Base-by-base conservation (phyloP, 441 rosid species). In the Viola pubescens region DNA sequence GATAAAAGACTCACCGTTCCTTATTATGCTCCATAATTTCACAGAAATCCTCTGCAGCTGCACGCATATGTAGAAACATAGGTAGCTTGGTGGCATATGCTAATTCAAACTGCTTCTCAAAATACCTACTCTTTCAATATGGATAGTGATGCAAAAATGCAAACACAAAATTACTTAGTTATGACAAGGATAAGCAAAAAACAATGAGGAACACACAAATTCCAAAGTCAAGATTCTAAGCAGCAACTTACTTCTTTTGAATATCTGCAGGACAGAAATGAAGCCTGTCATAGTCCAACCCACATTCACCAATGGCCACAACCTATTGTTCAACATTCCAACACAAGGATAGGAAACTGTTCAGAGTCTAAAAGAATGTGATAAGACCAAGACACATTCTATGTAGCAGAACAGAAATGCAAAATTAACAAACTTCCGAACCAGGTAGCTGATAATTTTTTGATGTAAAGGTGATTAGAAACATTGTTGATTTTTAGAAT, bases 21-120 rank as follows among this genome's bases (percentile, higher is more conserved):
- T 78, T 80, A 75, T 88, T 87, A 62, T 65, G 78, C 66, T 87
- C 87, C 63, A 89, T 57, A 54, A 86, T 82, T 78, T 88, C 87
- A 63, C 88, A 88, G 80, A 94, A 94, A 79, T 86, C 97, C 12
- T 63, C 75, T 45, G 89, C 94, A 60, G 97, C 96, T 51, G 91
- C 97, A 71, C 95, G 95, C 98, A 94, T 89, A 70, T 94, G 96
- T 52, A 94, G 79, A 73, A 94, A 94, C 97, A 94, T 88, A 2
- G 97, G 96, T 63, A 89, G 77, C 73, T 94, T 86, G 62, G 95
- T 88, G 19, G 88, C 86, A 73, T 76, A 58, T 52, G 96, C 97
- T 78, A 94, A 71, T 59, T 88, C 97, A 67, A 94, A 94, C 72
- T 94, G 97, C 89, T 88, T 94, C 87, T 83, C 95, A 70, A 94